These are phyloP conservation scores for Allium cepa DNA, from an alignment of 106 monocot genomes.

Conservation along the genomic window DNA sequence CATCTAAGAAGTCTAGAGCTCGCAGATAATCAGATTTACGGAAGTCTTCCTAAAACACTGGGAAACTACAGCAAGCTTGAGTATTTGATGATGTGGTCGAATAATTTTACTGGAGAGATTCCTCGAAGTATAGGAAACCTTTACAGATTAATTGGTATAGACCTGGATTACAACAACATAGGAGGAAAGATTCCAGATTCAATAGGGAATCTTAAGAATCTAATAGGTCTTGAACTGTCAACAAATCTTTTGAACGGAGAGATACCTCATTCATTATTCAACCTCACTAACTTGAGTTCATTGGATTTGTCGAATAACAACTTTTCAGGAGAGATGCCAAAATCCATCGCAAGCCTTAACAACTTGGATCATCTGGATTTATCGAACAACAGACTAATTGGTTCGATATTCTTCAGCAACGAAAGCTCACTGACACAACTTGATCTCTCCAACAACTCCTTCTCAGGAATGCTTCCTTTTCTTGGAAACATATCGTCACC, in stretches of 20 bases:
- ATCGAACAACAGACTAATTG: background rate
- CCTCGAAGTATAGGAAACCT: slow-evolving; percentile 1
- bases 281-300: background rate
- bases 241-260: slow-evolving; percentile 22
- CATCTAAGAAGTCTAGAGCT: background rate
- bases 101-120: background rate
- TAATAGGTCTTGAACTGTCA: background rate
- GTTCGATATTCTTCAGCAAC: background rate
- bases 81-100: background rate
- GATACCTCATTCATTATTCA: background rate
- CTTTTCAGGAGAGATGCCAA: background rate
- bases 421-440: background rate
- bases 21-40: background rate
- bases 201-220: background rate
- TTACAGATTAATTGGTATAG: background rate
- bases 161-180: slow-evolving; percentile 16
- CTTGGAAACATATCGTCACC: background rate
- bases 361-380: background rate
- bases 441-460: slow-evolving; percentile 4
- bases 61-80: slow-evolving; percentile 15
- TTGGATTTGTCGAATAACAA: slow-evolving; percentile 1
- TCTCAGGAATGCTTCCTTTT: background rate
- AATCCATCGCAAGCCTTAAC: background rate
- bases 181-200: slow-evolving; percentile 15
- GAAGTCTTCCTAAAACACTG: slow-evolving; percentile 13